A percentile compares a stretch with the other conserved stretches of the same genome.
phyloP scores from a whole-genome alignment of 2,329 filamentous ascomycete genomes.

The Colletotrichum phormii region DNA sequence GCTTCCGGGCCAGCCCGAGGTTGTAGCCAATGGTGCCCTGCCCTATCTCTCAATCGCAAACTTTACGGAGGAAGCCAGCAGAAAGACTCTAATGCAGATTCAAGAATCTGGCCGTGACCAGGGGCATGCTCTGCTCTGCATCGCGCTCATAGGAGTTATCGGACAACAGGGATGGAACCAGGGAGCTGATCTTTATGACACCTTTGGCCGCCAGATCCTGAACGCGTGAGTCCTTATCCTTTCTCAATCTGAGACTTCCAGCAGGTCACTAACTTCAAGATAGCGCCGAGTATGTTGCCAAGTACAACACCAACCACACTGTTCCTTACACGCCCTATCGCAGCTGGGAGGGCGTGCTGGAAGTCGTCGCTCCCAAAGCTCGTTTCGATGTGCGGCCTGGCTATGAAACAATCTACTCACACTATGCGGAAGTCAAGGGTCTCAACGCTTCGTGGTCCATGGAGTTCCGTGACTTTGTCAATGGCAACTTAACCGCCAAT shows the following conservation, averaged over 20 bases:
- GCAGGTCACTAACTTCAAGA: not conserved
- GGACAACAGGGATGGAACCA: conserved; percentile 52
- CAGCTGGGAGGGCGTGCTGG: conserved; percentile 9
- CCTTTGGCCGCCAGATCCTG: conserved; percentile 39
- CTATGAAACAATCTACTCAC: too few species aligned
- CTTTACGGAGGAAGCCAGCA: conserved; percentile 27
- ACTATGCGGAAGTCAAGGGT: too few species aligned
- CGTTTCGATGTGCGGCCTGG: not conserved
- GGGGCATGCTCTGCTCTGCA: conserved; percentile 50
- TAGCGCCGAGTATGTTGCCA: conserved; percentile 14
- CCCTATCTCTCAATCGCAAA: conserved; percentile 37
- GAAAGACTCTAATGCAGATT: conserved; percentile 46
- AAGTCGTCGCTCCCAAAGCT: not conserved
- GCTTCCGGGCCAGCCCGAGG: not conserved
- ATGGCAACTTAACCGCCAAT: too few species aligned
- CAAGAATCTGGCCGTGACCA: conserved; percentile 55
- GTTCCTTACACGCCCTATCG: conserved; percentile 15
- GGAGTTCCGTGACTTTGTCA: too few species aligned
- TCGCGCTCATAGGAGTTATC: conserved; percentile 48
- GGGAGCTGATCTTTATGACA: conserved; percentile 49
- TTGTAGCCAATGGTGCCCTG: conserved; percentile 44
- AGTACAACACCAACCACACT: conserved; percentile 18
- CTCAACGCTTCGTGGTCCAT: too few species aligned
- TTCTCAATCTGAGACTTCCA: not conserved
- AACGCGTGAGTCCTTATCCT: conserved; percentile 26